Conservation (phyloP, 331 rosid species). For the Cydonia oblonga region DNA sequence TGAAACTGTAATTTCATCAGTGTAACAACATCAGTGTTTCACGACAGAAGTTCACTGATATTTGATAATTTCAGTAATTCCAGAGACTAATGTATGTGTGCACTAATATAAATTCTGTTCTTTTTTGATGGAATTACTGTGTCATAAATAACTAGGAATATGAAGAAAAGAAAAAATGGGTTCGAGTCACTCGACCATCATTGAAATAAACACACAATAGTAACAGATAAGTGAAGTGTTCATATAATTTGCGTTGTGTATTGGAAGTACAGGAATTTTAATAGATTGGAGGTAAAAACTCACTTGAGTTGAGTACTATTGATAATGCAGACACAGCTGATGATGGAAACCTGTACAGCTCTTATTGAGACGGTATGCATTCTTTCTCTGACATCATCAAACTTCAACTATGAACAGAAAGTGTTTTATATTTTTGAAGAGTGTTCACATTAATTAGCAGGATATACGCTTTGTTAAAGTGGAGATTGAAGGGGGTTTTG, state of each 20-base stretch:
- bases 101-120: neutral
- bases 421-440: too few relatives aligned
- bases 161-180: neutral
- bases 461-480: too few relatives aligned
- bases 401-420: too few relatives aligned
- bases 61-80: neutral
- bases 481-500: too few relatives aligned
- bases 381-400: neutral
- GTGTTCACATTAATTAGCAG: too few relatives aligned
- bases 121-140: neutral
- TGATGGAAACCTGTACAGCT: neutral
- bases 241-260: neutral
- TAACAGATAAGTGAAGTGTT: neutral
- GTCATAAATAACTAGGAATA: neutral
- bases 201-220: neutral
- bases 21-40: neutral
- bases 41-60: neutral
- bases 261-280: neutral
- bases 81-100: neutral
- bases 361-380: constrained; percentile 1
- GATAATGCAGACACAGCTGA: constrained; percentile 7
- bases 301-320: neutral
- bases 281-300: neutral
- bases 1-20: neutral
- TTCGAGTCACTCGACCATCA: too few relatives aligned